Evolutionary conservation across 2,329 filamentous ascomycete genomes (phyloP).

Genomic region (Phaeosphaeriaceae sp.): DNA sequence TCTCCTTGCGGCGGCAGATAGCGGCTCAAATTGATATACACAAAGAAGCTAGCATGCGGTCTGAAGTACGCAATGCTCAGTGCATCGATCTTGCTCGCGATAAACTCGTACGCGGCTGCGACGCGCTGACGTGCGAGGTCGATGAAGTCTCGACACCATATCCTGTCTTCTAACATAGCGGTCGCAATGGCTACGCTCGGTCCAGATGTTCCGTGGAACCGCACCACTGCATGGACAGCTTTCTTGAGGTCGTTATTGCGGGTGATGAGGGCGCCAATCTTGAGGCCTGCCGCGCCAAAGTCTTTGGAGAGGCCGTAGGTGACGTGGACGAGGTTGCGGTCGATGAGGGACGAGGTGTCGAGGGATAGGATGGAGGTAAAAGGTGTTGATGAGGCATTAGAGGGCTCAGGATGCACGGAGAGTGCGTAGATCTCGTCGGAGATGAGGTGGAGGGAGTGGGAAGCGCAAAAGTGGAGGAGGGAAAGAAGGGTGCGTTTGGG

Average conservation of each 20-base stretch:
- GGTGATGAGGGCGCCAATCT: conserved; percentile 26
- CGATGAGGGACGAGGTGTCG: conserved; percentile 51
- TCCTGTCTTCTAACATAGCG: conserved; percentile 25
- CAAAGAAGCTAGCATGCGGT: conserved; percentile 64
- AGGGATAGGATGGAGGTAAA: conserved; percentile 33
- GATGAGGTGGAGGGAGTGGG: conserved; percentile 61
- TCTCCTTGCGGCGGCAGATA: conserved; percentile 15
- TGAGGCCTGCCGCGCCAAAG: conserved; percentile 62
- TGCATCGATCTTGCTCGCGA: conserved; percentile 46
- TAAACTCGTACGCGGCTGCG: conserved; percentile 49
- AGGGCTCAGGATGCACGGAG: conserved; percentile 49
- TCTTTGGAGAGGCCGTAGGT: conserved; percentile 54
- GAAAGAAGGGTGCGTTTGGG: conserved; percentile 45
- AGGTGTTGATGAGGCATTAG: conserved; percentile 10
- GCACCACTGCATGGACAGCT: conserved; percentile 38
- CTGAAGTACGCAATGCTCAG: conserved; percentile 56
- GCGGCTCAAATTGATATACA: conserved; percentile 59
- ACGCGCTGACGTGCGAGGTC: conserved; percentile 52
- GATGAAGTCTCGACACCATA: conserved; percentile 54
- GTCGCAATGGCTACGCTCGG: conserved; percentile 23
- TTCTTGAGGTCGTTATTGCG: conserved; percentile 22
- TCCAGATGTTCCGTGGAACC: conserved; percentile 38
- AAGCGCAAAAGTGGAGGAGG: conserved; percentile 59
- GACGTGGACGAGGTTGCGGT: conserved; percentile 60
- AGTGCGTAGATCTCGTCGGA: conserved; percentile 67